Evolutionary conservation across 2,329 filamentous ascomycete species (phyloP), one percentile per base, ranked within the genome.

Genomic region (Proliferodiscus dingleyae): DNA sequence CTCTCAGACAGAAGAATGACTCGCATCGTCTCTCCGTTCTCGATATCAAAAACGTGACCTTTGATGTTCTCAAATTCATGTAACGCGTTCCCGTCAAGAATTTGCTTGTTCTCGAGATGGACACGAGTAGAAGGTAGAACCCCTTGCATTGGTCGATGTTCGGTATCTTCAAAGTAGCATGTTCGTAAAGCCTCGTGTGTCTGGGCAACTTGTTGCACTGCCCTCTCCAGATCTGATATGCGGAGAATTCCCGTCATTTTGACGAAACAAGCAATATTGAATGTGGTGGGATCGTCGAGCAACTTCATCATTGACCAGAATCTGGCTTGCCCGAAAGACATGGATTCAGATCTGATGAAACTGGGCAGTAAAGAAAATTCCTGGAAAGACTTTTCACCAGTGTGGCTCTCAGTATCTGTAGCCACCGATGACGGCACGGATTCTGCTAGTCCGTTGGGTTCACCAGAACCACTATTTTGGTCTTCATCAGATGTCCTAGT

Each of bases 1-100:
- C 61, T 62, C n/a, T 61, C 53, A 0, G 64, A 55, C 3, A 73
- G 54, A 2, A 72, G 29, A 6, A 56, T 42, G 3, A 70, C 52
- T 10, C 60, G 55, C 5, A 71, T 29, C 2, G 41, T 18, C 9
- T 54, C 38, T 4, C 57, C 46, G 5, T 47, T 26, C 24, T 43
- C 49, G n/a, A 63, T 34, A 42, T 58, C 47, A 4, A 30, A 44
- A 22, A 53, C 36, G 19, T 45, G 34, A 19, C 54, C 42, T 36
- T 49, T 44, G 18, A 60, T 28, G 3, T 2, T 40, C 8, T 45
- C 11, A 18, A 40, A 45, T 33, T 39, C 51, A 13, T 43, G 34
- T 43, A 10, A 26, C 24, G 24, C 24, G 6, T 26, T 11, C 6
- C 11, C 24, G 6, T 26, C 11, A 26, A 6, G 24, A 26, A 26